These are phyloP conservation scores for Rhizopogon sp. DNA, from an alignment of 768 basidiomycete genomes.

Conservation along the genomic window DNA sequence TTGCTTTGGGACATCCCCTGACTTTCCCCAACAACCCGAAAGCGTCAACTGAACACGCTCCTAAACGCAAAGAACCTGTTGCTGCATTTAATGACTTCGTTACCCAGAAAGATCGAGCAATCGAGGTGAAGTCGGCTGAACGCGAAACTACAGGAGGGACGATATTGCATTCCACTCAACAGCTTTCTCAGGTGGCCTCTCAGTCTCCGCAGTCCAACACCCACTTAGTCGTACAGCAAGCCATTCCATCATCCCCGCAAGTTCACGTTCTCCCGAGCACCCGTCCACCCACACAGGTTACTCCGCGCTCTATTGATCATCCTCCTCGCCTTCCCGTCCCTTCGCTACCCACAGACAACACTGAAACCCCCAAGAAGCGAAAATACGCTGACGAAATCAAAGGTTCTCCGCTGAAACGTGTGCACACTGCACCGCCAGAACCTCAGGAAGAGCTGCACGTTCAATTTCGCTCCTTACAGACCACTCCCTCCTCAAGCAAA, in stretches of 20 bases:
- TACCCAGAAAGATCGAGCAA: slow-evolving; percentile 46
- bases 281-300: slow-evolving; percentile 20
- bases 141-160: slow-evolving; percentile 13
- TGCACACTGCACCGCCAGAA: slow-evolving; percentile 19
- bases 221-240: neutral
- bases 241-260: neutral
- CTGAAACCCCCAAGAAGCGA: slow-evolving; percentile 64
- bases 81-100: slow-evolving; percentile 67
- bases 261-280: neutral
- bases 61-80: slow-evolving; percentile 53
- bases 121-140: slow-evolving; percentile 20
- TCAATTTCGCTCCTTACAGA: neutral
- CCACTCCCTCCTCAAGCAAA: slow-evolving; percentile 16
- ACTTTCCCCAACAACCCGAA: slow-evolving; percentile 15
- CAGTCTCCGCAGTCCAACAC: slow-evolving; percentile 10
- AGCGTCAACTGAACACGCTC: slow-evolving; percentile 19
- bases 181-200: neutral
- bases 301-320: slow-evolving; percentile 10
- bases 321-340: slow-evolving; percentile 58
- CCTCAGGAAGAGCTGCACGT: neutral
- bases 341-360: slow-evolving; percentile 3
- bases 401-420: slow-evolving; percentile 63
- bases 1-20: slow-evolving; percentile 54
- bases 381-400: slow-evolving; percentile 56
- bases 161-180: slow-evolving; percentile 16